Evolutionary conservation across 768 basidiomycete genomes (phyloP), one percentile per base, ranked within the genome.

Genomic region (Calocera viscosa): DNA sequence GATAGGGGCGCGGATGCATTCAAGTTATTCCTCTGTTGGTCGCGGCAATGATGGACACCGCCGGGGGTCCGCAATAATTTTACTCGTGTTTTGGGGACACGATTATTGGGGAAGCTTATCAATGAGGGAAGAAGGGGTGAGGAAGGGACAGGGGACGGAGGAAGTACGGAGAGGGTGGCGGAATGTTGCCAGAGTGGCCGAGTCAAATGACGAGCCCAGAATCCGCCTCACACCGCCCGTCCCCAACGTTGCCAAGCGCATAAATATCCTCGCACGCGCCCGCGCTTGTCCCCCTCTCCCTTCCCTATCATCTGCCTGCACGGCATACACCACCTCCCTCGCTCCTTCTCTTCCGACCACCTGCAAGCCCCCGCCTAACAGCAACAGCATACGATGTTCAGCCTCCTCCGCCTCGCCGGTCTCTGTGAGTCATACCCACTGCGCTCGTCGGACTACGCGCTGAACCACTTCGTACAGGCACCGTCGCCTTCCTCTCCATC

Each of bases 401-500:
- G 43, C 43, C 43, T 47, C 19, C 43, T 47, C 43, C 43, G 43
- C 24, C 19, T 47, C 7, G 43, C 24, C 16, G 43, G 43, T 7
- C 43, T 47, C 8, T 17, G 43, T 47, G 19, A 47, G 43, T 47
- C 43, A 17, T 24, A 7, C 7, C 8, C 43, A 47, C 19, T 19
- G 3, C 5, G 5, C 24, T 47, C 5, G 43, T 19, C 43, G 8
- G 8, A 19, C 7, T 19, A 19, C 43, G 43, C 43, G 43, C 43
- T 47, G 8, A n/a, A 47, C 24, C 8, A 47, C 43, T 5, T 19
- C 8, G 19, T 19, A 7, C 43, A 47, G 43, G 43, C 43, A 47
- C 24, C 43, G 43, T 47, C 43, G 43, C 43, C 43, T 47, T 47
- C 43, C 43, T 47, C 43, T 71, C 76, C 2, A 0, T 78, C 34